A percentile compares a stretch with the other conserved stretches of the same genome.
Evolutionary conservation across 2,329 filamentous ascomycete genomes (phyloP).

Genomic region (Colletotrichum plurivorum): DNA sequence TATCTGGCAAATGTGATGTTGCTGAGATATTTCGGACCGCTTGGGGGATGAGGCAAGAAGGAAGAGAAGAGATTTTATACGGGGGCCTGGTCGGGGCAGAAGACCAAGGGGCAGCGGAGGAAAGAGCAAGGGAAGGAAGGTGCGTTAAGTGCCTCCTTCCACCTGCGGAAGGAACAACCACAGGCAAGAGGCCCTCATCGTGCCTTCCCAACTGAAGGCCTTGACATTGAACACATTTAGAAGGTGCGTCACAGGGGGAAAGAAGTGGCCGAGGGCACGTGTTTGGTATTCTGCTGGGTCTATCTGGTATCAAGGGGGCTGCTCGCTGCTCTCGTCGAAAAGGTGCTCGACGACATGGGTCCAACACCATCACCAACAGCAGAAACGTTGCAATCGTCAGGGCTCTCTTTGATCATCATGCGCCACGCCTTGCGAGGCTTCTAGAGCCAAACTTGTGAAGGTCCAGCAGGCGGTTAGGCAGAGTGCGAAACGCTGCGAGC

Average conservation of each 20-base stretch:
- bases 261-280: slow-evolving; percentile 13
- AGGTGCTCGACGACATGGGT: background rate
- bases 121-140: background rate
- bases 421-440: slow-evolving; percentile 44
- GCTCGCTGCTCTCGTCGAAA: background rate
- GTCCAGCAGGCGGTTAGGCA: slow-evolving; percentile 57
- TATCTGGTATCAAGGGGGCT: slow-evolving; percentile 7
- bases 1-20: background rate
- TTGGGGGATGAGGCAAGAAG: background rate
- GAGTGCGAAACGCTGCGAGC: slow-evolving; percentile 43
- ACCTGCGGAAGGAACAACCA: background rate
- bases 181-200: background rate
- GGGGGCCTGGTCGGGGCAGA: accelerated
- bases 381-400: slow-evolving; percentile 57
- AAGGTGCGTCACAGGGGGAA: background rate
- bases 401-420: slow-evolving; percentile 74
- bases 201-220: background rate
- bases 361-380: slow-evolving; percentile 25
- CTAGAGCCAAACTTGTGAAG: slow-evolving; percentile 54
- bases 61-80: background rate
- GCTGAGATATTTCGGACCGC: background rate
- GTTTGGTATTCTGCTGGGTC: slow-evolving; percentile 23
- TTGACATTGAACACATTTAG: background rate
- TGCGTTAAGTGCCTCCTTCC: background rate
- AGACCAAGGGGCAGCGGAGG: background rate